Evolutionary conservation across 2,329 filamentous ascomycete genomes (phyloP).

Genomic region (Botrytis galanthina): DNA sequence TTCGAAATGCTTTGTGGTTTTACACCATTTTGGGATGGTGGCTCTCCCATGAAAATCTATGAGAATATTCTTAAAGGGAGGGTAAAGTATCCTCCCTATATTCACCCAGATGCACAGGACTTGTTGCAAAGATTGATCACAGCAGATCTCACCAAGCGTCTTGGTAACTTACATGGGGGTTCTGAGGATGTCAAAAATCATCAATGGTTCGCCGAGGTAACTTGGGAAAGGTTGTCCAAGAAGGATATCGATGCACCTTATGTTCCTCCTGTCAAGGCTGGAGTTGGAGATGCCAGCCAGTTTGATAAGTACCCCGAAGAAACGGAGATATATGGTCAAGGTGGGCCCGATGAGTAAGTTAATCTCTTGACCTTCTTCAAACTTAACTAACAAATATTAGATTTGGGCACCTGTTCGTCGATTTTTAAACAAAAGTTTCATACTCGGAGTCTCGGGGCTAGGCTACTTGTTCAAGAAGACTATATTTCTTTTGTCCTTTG

Average conservation of each 20-base stretch:
- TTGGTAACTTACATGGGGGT: slow-evolving; percentile 91
- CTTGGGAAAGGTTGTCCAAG: slow-evolving; percentile 89
- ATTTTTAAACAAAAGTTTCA: slow-evolving; percentile 22
- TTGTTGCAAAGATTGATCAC: slow-evolving; percentile 92
- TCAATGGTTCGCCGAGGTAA: slow-evolving; percentile 95
- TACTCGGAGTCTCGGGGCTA: slow-evolving; percentile 1
- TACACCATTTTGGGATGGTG: slow-evolving; percentile 98
- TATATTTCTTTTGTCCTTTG: slow-evolving; percentile 20
- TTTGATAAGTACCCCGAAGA: slow-evolving; percentile 99
- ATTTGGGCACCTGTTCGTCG: slow-evolving; percentile 30
- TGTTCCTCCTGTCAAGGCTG: slow-evolving; percentile 90
- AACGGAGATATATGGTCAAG: slow-evolving; percentile 82
- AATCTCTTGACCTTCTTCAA: slow-evolving; percentile 33
- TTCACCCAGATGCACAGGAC: slow-evolving; percentile 91
- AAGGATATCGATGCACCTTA: slow-evolving; percentile 99
- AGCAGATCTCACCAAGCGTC: slow-evolving; percentile 85
- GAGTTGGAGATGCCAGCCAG: slow-evolving; percentile 91
- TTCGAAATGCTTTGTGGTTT: slow-evolving; percentile 99
- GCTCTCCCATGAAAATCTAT: slow-evolving; percentile 98
- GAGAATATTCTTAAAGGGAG: slow-evolving; percentile 96
- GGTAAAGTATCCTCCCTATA: slow-evolving; percentile 95
- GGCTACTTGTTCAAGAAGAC: slow-evolving; percentile 3
- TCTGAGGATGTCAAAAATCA: slow-evolving; percentile 92
- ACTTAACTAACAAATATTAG: slow-evolving; percentile 22
- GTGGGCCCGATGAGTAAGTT: slow-evolving; percentile 82